Conservation (phyloP, 2,329 filamentous ascomycete genomes). For the Claviceps digitariae region DNA sequence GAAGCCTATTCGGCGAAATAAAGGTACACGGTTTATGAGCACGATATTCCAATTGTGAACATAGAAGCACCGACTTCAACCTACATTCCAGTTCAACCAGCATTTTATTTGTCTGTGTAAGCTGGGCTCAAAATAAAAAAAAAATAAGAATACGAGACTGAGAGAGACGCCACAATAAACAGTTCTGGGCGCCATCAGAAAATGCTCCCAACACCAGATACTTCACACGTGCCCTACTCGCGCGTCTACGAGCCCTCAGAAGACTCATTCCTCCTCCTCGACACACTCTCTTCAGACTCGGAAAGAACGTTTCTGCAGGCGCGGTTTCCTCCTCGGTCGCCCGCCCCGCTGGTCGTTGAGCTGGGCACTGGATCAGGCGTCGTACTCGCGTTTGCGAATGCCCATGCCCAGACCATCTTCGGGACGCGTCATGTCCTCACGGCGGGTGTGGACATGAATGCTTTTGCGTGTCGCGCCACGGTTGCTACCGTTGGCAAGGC, state of each 20-base stretch:
- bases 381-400: slow-evolving; percentile 76
- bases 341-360: slow-evolving; percentile 62
- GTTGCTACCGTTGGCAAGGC: slow-evolving; percentile 49
- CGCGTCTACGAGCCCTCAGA: slow-evolving; percentile 91
- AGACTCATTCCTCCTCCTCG: slow-evolving; percentile 87
- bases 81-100: neutral
- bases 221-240: slow-evolving; percentile 78
- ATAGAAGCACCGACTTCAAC: too few species aligned
- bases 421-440: slow-evolving; percentile 57
- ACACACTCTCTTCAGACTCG: slow-evolving; percentile 63
- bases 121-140: neutral
- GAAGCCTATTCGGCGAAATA: too few species aligned
- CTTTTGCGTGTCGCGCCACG: slow-evolving; percentile 68
- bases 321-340: slow-evolving; percentile 37
- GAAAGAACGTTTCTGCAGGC: slow-evolving; percentile 56
- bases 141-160: neutral
- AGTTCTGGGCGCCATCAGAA: neutral
- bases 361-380: slow-evolving; percentile 87
- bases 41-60: too few species aligned
- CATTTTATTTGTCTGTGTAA: neutral
- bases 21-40: too few species aligned
- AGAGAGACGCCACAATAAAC: neutral
- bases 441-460: slow-evolving; percentile 73
- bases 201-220: slow-evolving; percentile 91
- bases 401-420: slow-evolving; percentile 60